phyloP scores from a whole-genome alignment of 2,329 filamentous ascomycete species.

The Pseudocercospora cruenta region DNA sequence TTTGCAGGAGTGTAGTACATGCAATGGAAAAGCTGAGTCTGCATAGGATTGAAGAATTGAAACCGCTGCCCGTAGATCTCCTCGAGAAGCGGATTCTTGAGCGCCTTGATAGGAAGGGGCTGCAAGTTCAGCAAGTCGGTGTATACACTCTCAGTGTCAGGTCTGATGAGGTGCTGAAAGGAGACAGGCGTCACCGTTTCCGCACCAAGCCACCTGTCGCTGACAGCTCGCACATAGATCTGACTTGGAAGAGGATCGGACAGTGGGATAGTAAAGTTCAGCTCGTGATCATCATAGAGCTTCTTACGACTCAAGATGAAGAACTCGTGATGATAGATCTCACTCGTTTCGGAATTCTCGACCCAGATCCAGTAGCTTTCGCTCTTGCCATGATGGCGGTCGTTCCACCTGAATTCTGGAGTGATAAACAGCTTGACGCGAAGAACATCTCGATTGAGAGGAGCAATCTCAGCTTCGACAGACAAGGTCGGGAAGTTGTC shows the following conservation, averaged over 20 bases:
- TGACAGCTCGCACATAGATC: constrained; percentile 93
- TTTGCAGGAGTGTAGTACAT: constrained; percentile 92
- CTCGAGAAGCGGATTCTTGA: constrained; percentile 85
- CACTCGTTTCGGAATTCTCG: constrained; percentile 94
- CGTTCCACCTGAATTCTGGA: constrained; percentile 93
- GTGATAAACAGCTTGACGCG: constrained; percentile 85
- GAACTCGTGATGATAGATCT: constrained; percentile 97
- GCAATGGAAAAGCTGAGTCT: constrained; percentile 97
- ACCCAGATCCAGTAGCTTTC: constrained; percentile 99
- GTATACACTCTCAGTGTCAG: constrained; percentile 96
- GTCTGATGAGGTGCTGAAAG: constrained; percentile 95
- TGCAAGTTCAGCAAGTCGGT: constrained; percentile 92
- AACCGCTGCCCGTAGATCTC: constrained; percentile 88
- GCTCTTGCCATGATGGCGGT: constrained; percentile 87
- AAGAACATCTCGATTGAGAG: constrained; percentile 89
- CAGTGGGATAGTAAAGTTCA: constrained; percentile 95
- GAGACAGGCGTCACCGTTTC: constrained; percentile 95
- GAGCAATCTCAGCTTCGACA: constrained; percentile 92
- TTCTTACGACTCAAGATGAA: constrained; percentile 91
- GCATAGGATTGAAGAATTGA: constrained; percentile 98
- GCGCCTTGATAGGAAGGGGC: constrained; percentile 79
- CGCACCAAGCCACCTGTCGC: constrained; percentile 93
- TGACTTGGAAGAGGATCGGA: constrained; percentile 91
- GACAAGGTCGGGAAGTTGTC: constrained; percentile 90
- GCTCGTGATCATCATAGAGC: constrained; percentile 92